Evolutionary conservation across 352 stramenopile genomes (phyloP).

Genomic region (Globisporangium cystogenes): DNA sequence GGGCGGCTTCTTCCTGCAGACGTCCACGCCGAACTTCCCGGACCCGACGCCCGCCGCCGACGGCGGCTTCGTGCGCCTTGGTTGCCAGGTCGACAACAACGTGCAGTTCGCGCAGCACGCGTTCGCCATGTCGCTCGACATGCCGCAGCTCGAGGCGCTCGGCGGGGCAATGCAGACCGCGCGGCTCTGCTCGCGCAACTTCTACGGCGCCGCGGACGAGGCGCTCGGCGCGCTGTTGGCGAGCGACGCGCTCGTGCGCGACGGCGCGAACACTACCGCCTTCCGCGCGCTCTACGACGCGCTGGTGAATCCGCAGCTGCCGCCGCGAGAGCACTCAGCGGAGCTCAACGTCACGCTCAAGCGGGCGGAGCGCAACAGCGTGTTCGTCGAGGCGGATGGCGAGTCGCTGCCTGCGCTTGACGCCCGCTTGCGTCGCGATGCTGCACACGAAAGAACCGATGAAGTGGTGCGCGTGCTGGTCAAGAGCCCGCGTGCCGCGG

Average conservation of each 20-base stretch:
- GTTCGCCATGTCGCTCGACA: slow-evolving; percentile 52
- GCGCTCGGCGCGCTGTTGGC: slow-evolving; percentile 29
- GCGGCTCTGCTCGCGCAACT: slow-evolving; percentile 68
- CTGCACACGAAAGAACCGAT: slow-evolving; percentile 4
- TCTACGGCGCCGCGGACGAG: slow-evolving; percentile 24
- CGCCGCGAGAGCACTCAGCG: slow-evolving; percentile 13
- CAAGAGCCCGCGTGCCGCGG: slow-evolving; percentile 43
- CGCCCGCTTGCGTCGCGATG: background rate
- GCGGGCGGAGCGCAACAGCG: slow-evolving; percentile 12
- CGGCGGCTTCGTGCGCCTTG: slow-evolving; percentile 53
- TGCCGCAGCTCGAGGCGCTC: slow-evolving; percentile 30
- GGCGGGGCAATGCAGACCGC: slow-evolving; percentile 44
- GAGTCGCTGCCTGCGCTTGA: slow-evolving; percentile 5
- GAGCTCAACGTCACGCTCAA: slow-evolving; percentile 26
- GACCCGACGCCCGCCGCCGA: slow-evolving; percentile 34
- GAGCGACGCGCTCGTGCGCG: slow-evolving; percentile 29
- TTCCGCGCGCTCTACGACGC: slow-evolving; percentile 41
- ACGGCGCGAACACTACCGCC: slow-evolving; percentile 29
- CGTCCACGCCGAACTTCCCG: slow-evolving; percentile 72
- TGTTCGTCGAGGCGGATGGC: slow-evolving; percentile 8
- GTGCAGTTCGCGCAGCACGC: slow-evolving; percentile 73
- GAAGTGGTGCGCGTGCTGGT: slow-evolving; percentile 34
- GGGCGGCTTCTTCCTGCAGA: slow-evolving; percentile 70
- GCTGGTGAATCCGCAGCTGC: slow-evolving; percentile 35
- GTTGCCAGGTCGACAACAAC: slow-evolving; percentile 75